Conservation (phyloP, 768 basidiomycete species). For the Crucibulum laeve region DNA sequence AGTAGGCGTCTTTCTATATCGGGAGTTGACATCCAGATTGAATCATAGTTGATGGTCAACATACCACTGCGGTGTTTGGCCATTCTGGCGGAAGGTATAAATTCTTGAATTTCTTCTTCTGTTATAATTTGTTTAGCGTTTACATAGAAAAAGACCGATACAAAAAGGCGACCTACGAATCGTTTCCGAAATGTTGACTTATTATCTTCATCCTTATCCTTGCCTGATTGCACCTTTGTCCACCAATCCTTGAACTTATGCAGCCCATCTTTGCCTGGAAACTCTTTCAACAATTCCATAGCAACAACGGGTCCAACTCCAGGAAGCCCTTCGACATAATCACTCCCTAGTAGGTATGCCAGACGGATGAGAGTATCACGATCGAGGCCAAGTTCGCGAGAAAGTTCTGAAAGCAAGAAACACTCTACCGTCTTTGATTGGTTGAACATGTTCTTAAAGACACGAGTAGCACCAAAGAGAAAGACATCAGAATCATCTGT, state of each 20-base stretch:
- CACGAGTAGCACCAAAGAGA: slow-evolving; percentile 91
- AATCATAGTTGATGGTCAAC: slow-evolving; percentile 18
- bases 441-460: slow-evolving; percentile 99
- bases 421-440: slow-evolving; percentile 98
- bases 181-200: slow-evolving; percentile 74
- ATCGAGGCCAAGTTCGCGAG: slow-evolving; percentile 82
- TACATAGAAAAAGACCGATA: slow-evolving; percentile 1
- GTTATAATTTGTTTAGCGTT: slow-evolving; percentile 1
- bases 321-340: slow-evolving; percentile 90
- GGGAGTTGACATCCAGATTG: slow-evolving; percentile 3
- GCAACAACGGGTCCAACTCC: slow-evolving; percentile 95
- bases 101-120: slow-evolving; percentile 90
- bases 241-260: slow-evolving; percentile 93
- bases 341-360: slow-evolving; percentile 93
- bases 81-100: slow-evolving; percentile 80
- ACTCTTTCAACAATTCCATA: slow-evolving; percentile 93
- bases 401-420: slow-evolving; percentile 80
- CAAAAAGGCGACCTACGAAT: slow-evolving; percentile 56
- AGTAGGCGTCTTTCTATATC: slow-evolving; percentile 83
- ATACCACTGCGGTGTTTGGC: slow-evolving; percentile 89
- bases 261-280: slow-evolving; percentile 81
- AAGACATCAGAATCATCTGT: slow-evolving; percentile 99
- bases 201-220: slow-evolving; percentile 72
- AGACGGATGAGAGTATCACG: slow-evolving; percentile 83
- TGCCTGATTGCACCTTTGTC: slow-evolving; percentile 86